A percentile compares a stretch with the other conserved stretches of the same genome.
phyloP scores from a whole-genome alignment of 768 basidiomycete genomes.

The Lentinula edodes region DNA sequence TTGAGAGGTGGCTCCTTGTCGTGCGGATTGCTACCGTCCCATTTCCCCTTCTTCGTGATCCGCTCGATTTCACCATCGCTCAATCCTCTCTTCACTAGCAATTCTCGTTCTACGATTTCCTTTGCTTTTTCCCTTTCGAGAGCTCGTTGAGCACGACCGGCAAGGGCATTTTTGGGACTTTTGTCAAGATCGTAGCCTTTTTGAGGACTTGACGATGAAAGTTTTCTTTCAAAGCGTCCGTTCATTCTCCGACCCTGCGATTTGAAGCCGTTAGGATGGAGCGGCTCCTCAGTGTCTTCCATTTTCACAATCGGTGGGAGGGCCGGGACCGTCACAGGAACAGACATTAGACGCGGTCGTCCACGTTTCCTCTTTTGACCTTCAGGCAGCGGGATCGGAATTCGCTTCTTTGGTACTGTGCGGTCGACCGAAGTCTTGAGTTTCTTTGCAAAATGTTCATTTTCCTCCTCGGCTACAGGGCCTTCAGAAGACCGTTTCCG shows the following conservation, averaged over 20 bases:
- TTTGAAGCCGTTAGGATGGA: slow-evolving; percentile 4
- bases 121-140: slow-evolving; percentile 35
- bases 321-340: neutral
- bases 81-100: slow-evolving; percentile 12
- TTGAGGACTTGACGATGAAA: neutral
- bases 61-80: slow-evolving; percentile 25
- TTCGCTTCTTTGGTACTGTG: neutral
- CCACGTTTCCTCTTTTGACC: slow-evolving; percentile 5
- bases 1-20: slow-evolving; percentile 18
- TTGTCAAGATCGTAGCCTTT: neutral
- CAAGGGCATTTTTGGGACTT: slow-evolving; percentile 6
- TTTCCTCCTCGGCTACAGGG: neutral
- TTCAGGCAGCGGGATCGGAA: neutral
- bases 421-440: neutral
- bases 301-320: neutral
- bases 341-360: neutral
- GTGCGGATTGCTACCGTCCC: slow-evolving; percentile 10
- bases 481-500: neutral
- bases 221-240: slow-evolving; percentile 2
- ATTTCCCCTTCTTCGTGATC: slow-evolving; percentile 25
- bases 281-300: slow-evolving; percentile 3
- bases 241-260: slow-evolving; percentile 3
- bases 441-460: neutral
- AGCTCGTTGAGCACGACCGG: slow-evolving; percentile 34
- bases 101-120: slow-evolving; percentile 16